A percentile compares a stretch with the other conserved stretches of the same genome.
Evolutionary conservation across 805 yeast genomes (phyloP).

Genomic region (Sungouiozyma ichnusensis): DNA sequence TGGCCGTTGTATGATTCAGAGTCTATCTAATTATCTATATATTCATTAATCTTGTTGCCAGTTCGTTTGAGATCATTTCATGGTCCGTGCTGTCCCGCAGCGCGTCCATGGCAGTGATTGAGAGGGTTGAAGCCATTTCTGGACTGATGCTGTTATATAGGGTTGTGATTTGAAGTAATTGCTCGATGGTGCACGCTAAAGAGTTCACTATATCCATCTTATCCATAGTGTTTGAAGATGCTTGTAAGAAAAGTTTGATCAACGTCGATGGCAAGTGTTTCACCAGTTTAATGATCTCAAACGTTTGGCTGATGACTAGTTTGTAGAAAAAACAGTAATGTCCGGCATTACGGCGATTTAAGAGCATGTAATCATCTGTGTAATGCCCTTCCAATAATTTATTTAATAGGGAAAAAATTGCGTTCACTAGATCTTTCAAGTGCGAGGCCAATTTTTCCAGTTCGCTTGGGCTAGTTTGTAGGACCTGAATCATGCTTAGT

Average conservation of each 20-base stretch:
- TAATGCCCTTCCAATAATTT: background rate
- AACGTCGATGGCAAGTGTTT: constrained; percentile 17
- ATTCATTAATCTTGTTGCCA: background rate
- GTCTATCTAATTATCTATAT: background rate
- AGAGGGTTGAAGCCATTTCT: background rate
- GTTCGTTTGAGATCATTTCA: background rate
- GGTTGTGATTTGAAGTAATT: background rate
- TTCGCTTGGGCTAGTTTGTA: background rate
- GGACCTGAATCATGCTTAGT: background rate
- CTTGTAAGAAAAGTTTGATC: constrained; percentile 4
- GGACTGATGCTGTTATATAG: background rate
- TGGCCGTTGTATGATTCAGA: too few relatives aligned
- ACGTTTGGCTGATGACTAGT: constrained; percentile 13
- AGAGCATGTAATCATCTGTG: background rate
- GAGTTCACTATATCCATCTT: background rate
- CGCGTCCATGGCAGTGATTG: background rate
- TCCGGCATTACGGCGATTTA: constrained; percentile 31
- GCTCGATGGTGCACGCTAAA: background rate
- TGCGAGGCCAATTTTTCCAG: background rate
- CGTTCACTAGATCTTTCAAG: background rate
- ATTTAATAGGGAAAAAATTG: background rate
- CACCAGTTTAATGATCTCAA: constrained; percentile 13
- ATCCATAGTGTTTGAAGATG: background rate
- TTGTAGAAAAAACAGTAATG: constrained; percentile 9
- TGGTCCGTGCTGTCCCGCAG: background rate